phyloP scores from a whole-genome alignment of 106 monocot genomes.

The Narthecium ossifragum region DNA sequence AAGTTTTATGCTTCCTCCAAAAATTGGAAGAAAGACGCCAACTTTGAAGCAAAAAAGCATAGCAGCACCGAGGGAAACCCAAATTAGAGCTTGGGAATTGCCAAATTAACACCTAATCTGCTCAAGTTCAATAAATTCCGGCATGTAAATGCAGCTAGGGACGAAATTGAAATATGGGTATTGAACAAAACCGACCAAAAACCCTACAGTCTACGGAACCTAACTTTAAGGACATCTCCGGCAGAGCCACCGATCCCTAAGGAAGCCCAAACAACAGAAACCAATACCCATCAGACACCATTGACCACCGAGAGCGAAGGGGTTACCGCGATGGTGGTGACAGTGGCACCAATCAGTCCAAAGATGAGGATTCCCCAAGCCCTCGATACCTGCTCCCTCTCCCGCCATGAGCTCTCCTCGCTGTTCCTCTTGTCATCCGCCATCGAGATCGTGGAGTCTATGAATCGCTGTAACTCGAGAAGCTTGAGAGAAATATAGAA shows the following conservation, averaged over 20 bases:
- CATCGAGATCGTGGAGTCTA: no score
- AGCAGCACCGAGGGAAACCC: no score
- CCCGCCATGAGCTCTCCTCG: neutral
- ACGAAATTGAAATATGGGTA: neutral
- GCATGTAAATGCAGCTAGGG: neutral
- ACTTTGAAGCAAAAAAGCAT: neutral
- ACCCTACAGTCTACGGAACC: no score
- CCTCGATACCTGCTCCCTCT: constrained; percentile 14
- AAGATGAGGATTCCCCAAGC: constrained; percentile 24
- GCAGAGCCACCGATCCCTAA: neutral
- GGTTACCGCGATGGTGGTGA: constrained; percentile 36
- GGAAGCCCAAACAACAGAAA: neutral
- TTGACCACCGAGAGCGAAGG: neutral
- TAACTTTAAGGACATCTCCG: no score
- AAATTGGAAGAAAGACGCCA: neutral
- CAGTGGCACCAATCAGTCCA: constrained; percentile 39
- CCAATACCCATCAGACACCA: neutral
- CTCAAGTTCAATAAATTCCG: neutral
- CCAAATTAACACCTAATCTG: neutral
- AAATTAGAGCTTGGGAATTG: neutral
- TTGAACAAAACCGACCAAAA: neutral
- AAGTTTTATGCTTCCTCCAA: no score
- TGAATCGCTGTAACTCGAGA: no score
- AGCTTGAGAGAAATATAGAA: no score
- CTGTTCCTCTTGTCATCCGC: neutral